Percentiles rank a stretch among this genome's conserved stretches.
phyloP scores from a whole-genome alignment of 2,329 filamentous ascomycete genomes.

The Trichoderma asperellum region DNA sequence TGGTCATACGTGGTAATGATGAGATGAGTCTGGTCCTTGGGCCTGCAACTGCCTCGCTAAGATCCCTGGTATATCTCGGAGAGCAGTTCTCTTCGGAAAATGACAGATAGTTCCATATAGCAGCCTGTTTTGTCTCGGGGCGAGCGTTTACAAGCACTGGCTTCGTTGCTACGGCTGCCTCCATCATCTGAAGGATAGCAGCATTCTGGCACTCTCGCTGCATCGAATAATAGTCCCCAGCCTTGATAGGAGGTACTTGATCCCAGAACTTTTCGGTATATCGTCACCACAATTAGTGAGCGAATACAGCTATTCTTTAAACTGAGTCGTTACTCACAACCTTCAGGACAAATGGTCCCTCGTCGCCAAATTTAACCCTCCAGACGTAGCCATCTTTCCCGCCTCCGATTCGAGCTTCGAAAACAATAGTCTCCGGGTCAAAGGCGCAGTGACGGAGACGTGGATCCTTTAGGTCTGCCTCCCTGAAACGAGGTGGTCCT shows the following conservation, averaged over 20 bases:
- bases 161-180: not conserved
- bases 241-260: conserved; percentile 8
- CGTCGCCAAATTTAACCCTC: conserved; percentile 22
- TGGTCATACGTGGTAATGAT: not conserved
- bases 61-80: too few relatives aligned
- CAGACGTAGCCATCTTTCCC: conserved; percentile 27
- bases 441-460: conserved; percentile 19
- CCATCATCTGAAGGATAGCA: conserved; percentile 27
- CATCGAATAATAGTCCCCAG: conserved; percentile 20
- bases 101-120: not conserved
- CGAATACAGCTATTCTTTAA: not conserved
- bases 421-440: conserved; percentile 5
- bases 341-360: conserved; percentile 23
- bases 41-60: not conserved
- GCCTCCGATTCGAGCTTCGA: conserved; percentile 18
- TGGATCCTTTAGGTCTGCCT: conserved; percentile 2
- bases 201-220: conserved; percentile 29
- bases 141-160: conserved; percentile 16
- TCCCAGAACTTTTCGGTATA: conserved; percentile 15
- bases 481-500: not conserved
- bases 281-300: not conserved
- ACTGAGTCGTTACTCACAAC: conserved; percentile 17
- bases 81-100: conserved; percentile 1
- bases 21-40: not conserved
- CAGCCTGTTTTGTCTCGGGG: not conserved